Evolutionary conservation across 2,329 filamentous ascomycete genomes (phyloP).

Genomic region (Fusarium sp.): DNA sequence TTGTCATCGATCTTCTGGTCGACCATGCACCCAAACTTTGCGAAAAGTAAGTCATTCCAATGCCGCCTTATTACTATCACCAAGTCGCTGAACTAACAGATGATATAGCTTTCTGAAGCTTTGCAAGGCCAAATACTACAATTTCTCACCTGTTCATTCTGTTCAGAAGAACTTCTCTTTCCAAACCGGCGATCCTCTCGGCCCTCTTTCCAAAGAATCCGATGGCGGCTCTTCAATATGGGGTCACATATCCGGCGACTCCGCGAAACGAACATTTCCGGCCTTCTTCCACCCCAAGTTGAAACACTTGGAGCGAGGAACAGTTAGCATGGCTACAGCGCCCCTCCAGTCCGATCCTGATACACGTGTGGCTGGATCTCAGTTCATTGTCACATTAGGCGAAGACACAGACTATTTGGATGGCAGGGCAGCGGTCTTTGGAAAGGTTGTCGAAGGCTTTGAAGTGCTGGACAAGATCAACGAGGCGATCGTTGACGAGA

Average conservation of each 20-base stretch:
- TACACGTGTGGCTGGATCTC: constrained; percentile 82
- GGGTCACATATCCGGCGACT: constrained; percentile 76
- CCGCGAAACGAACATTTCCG: constrained; percentile 78
- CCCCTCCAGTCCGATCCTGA: constrained; percentile 80
- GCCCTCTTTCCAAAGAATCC: constrained; percentile 82
- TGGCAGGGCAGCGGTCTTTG: constrained; percentile 93
- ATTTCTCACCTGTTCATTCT: constrained; percentile 91
- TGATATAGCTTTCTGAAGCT: constrained; percentile 88
- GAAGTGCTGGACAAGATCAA: constrained; percentile 95
- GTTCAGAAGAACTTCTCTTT: constrained; percentile 96
- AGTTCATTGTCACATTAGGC: constrained; percentile 92
- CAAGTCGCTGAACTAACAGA: constrained; percentile 51
- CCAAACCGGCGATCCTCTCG: constrained; percentile 93
- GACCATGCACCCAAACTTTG: constrained; percentile 91
- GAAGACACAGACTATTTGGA: constrained; percentile 91
- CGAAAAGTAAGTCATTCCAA: constrained; percentile 82
- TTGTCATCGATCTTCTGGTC: constrained; percentile 91
- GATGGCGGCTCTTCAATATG: constrained; percentile 95
- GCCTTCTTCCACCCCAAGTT: constrained; percentile 88
- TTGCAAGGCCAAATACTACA: constrained; percentile 99
- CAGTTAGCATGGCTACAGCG: constrained; percentile 97
- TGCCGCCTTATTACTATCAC: constrained; percentile 2
- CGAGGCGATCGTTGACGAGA: constrained; percentile 84
- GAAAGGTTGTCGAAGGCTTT: constrained; percentile 94
- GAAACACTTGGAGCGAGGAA: constrained; percentile 88